Conservation (phyloP, 2,329 filamentous ascomycete genomes). For the Sclerotinia borealis region DNA sequence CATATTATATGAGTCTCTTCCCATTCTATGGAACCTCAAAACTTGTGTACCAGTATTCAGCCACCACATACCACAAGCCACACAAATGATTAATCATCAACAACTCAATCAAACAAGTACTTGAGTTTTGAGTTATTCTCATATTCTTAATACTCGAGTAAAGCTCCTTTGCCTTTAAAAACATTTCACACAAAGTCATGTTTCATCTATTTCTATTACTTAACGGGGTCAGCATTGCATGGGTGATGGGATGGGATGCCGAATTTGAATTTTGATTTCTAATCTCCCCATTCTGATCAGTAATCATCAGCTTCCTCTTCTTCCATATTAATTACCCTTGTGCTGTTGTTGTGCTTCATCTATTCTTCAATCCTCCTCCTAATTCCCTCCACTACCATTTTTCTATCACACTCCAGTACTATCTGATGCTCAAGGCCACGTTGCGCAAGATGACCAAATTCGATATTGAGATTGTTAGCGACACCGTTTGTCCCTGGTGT, state of each 20-base stretch:
- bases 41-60: background rate
- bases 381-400: background rate
- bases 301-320: background rate
- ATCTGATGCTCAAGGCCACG: slow-evolving; percentile 21
- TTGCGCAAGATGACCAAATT: slow-evolving; percentile 60
- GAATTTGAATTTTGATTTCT: background rate
- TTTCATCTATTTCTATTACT: background rate
- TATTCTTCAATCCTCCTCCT: background rate
- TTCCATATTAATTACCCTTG: background rate
- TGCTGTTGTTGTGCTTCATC: background rate
- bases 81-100: background rate
- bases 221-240: background rate
- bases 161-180: too few relatives aligned
- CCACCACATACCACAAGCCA: background rate
- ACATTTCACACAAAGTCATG: background rate
- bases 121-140: too few relatives aligned
- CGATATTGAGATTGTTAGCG: slow-evolving; percentile 71
- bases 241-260: background rate
- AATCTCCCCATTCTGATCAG: background rate
- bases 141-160: too few relatives aligned
- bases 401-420: too few relatives aligned
- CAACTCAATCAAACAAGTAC: too few relatives aligned
- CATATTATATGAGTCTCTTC: too few relatives aligned
- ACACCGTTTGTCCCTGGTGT: slow-evolving; percentile 49
- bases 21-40: too few relatives aligned